Conservation (phyloP, 176 grass and related monocot genomes). For the Microstegium vimineum region DNA sequence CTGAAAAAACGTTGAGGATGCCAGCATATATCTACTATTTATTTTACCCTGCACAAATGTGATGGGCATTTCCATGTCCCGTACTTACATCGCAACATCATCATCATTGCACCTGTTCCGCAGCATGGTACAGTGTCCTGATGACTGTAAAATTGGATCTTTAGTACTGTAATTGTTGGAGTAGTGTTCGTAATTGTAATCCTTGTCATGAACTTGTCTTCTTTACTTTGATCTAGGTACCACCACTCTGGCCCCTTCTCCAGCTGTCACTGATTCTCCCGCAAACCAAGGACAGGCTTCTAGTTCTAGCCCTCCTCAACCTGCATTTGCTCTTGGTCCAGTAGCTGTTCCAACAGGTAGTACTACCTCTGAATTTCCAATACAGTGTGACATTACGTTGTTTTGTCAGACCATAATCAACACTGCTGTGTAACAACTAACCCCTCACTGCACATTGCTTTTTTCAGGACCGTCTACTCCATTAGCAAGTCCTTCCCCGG, state of each 20-base stretch:
- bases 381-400: background rate
- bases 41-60: background rate
- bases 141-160: background rate
- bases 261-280: conserved; percentile 27
- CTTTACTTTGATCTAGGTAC: conserved; percentile 42
- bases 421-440: background rate
- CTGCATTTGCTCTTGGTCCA: conserved; percentile 23
- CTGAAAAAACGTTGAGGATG: background rate
- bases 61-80: background rate
- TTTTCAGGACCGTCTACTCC: conserved; percentile 29
- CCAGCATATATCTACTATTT: background rate
- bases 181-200: background rate
- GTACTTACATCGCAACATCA: background rate
- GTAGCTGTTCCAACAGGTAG: conserved; percentile 55
- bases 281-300: conserved; percentile 39
- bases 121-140: background rate
- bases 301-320: conserved; percentile 49
- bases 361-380: conserved; percentile 33
- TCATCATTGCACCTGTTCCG: background rate
- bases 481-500: conserved; percentile 12
- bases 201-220: conserved; percentile 15
- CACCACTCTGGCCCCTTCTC: conserved; percentile 40
- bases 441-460: conserved; percentile 23
- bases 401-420: background rate
- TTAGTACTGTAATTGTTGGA: background rate